Percentiles rank a stretch among this genome's conserved stretches.
phyloP scores from a whole-genome alignment of 2,329 filamentous ascomycete genomes.

The Didymella keratinophila region DNA sequence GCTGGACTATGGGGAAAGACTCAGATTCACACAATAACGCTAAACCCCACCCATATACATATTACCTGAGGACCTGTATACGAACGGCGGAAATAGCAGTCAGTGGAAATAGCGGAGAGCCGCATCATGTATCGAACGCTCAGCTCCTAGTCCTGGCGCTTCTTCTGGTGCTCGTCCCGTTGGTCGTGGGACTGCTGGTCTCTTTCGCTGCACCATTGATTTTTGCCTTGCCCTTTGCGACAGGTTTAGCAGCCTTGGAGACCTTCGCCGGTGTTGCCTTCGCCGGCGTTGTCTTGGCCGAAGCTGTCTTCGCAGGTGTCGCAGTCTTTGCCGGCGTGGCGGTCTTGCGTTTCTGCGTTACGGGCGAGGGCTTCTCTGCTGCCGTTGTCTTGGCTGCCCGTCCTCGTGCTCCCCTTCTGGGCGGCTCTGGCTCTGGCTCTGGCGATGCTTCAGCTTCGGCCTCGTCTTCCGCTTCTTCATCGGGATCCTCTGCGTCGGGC shows the following conservation, averaged over 20 bases:
- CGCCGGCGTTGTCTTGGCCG: background rate
- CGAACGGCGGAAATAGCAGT: background rate
- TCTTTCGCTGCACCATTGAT: slow-evolving; percentile 5
- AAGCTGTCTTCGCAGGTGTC: background rate
- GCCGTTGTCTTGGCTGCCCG: slow-evolving; percentile 30
- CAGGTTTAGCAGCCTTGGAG: slow-evolving; percentile 21
- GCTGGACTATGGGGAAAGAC: background rate
- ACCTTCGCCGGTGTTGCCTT: background rate
- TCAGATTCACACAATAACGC: background rate
- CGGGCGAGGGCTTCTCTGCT: slow-evolving; percentile 26
- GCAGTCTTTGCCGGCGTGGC: slow-evolving; percentile 8
- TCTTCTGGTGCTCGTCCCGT: slow-evolving; percentile 3
- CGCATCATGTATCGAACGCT: background rate
- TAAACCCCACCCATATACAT: background rate
- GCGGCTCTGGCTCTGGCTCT: slow-evolving; percentile 24
- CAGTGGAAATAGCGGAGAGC: background rate
- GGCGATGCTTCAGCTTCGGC: slow-evolving; percentile 24
- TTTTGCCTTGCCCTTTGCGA: slow-evolving; percentile 30
- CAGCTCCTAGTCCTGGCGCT: slow-evolving; percentile 14
- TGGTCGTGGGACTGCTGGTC: background rate
- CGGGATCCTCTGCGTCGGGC: slow-evolving; percentile 15
- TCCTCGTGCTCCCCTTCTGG: slow-evolving; percentile 28
- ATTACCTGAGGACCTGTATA: background rate
- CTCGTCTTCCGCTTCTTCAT: slow-evolving; percentile 22
- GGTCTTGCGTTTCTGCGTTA: slow-evolving; percentile 29